A percentile compares a stretch with the other conserved stretches of the same genome.
Evolutionary conservation across 345 rosid species (phyloP).

Genomic region (Diplotaxis tenuifolia): DNA sequence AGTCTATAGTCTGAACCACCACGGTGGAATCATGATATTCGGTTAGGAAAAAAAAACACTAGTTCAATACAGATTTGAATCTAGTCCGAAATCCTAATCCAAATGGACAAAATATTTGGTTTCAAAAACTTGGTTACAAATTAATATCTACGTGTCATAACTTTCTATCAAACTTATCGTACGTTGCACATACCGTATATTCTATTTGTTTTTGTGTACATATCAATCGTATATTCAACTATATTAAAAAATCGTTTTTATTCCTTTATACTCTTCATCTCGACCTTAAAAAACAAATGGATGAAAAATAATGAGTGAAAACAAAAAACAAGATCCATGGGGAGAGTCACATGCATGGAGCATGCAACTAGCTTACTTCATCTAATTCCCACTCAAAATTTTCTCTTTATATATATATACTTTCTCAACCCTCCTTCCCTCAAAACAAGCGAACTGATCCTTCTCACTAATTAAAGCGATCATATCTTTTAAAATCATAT

Average conservation of each 20-base stretch:
- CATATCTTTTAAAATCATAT: slow-evolving; percentile 7
- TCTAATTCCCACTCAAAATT: slow-evolving; percentile 29
- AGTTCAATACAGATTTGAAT: not conserved
- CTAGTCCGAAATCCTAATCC: not conserved
- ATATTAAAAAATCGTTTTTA: not conserved
- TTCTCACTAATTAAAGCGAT: slow-evolving; percentile 19
- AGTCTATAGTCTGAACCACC: no score
- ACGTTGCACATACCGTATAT: slow-evolving; percentile 1
- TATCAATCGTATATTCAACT: slow-evolving; percentile 6
- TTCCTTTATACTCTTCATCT: not conserved
- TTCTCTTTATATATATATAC: slow-evolving; percentile 16
- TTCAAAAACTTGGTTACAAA: not conserved
- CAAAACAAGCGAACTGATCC: slow-evolving; percentile 15
- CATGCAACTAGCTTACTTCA: slow-evolving; percentile 35
- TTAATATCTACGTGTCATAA: not conserved
- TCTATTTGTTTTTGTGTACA: not conserved
- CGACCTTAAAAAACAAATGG: not conserved
- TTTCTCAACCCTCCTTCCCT: slow-evolving; percentile 8
- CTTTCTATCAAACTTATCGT: not conserved
- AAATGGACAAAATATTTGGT: not conserved
- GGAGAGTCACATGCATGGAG: slow-evolving; percentile 39
- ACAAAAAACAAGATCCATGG: slow-evolving; percentile 38
- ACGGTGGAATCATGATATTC: no score
- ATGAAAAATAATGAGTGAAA: slow-evolving; percentile 22
- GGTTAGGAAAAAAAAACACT: no score